Conservation (phyloP, 164 flowering plant genomes). For the Protea cynaroides region DNA sequence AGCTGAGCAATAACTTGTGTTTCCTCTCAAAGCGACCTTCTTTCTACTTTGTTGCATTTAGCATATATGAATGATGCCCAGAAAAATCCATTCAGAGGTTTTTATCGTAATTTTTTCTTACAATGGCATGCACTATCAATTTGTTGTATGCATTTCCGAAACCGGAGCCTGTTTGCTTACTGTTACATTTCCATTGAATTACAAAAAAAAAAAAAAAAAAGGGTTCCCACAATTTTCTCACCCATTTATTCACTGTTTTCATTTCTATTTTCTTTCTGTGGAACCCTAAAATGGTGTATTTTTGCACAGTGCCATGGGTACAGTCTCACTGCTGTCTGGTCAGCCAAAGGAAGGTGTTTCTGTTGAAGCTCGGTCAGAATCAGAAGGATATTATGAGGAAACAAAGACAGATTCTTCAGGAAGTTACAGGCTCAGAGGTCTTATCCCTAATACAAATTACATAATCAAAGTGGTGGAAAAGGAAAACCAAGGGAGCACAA, state of each 20-base stretch:
- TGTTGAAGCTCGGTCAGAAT: constrained; percentile 86
- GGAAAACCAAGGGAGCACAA: constrained; percentile 39
- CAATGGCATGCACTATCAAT: no score
- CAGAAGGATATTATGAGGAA: constrained; percentile 90
- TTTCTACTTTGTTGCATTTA: no score
- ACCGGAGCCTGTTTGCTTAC: no score
- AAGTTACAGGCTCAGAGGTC: constrained; percentile 81
- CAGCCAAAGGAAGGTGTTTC: constrained; percentile 85
- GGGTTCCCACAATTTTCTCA: no score
- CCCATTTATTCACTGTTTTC: background rate
- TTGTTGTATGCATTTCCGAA: no score
- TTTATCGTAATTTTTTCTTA: no score
- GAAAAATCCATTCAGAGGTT: no score
- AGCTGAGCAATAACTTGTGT: no score
- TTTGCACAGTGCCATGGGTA: constrained; percentile 72
- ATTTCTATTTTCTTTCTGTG: background rate
- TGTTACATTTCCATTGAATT: no score
- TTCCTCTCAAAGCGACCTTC: no score
- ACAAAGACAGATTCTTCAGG: constrained; percentile 78
- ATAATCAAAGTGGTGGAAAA: constrained; percentile 58
- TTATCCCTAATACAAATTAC: constrained; percentile 75
- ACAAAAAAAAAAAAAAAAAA: background rate
- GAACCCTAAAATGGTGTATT: constrained; percentile 7
- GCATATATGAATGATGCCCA: no score
- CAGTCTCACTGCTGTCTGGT: constrained; percentile 74